Evolutionary conservation across 164 flowering plant species (phyloP).

Genomic region (Buxus sempervirens): DNA sequence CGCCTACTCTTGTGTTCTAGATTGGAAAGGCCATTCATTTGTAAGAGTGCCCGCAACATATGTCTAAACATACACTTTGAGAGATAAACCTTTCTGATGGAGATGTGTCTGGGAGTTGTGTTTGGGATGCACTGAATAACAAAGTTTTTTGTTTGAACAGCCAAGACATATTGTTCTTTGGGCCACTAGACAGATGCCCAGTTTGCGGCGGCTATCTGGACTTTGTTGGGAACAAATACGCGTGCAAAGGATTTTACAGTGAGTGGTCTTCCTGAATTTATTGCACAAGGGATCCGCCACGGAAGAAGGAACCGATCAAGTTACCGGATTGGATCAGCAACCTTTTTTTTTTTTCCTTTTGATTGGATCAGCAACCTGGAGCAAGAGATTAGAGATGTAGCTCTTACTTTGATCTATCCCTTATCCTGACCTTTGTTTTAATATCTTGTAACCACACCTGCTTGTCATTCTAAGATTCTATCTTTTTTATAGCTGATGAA

Average conservation of each 20-base stretch:
- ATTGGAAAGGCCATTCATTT: too few relatives aligned
- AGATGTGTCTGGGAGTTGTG: too few relatives aligned
- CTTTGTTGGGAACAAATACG: conserved; percentile 36
- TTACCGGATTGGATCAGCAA: conserved; percentile 44
- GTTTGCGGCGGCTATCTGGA: conserved; percentile 48
- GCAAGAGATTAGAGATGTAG: conserved; percentile 42
- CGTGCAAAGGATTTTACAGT: conserved; percentile 48
- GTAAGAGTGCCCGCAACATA: too few relatives aligned
- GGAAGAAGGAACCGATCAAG: conserved; percentile 42
- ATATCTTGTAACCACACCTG: too few relatives aligned
- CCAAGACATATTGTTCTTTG: conserved; percentile 66
- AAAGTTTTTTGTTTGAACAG: conserved; percentile 25
- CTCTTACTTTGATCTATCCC: not conserved
- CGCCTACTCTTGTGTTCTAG: too few relatives aligned
- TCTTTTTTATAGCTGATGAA: conserved; percentile 37
- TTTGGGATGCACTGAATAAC: too few relatives aligned
- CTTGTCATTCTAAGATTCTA: too few relatives aligned
- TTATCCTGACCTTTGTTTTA: not conserved
- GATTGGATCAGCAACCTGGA: conserved; percentile 33
- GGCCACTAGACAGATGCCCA: conserved; percentile 58
- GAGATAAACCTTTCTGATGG: too few relatives aligned
- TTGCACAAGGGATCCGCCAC: conserved; percentile 48
- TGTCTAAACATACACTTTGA: too few relatives aligned
- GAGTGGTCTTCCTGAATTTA: conserved; percentile 76
- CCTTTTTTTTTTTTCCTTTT: too few relatives aligned